A percentile compares a stretch with the other conserved stretches of the same genome.
These are phyloP conservation scores for Hanseniaspora uvarum DNA, from an alignment of 1,139 yeast genomes.

Conservation along the genomic window DNA sequence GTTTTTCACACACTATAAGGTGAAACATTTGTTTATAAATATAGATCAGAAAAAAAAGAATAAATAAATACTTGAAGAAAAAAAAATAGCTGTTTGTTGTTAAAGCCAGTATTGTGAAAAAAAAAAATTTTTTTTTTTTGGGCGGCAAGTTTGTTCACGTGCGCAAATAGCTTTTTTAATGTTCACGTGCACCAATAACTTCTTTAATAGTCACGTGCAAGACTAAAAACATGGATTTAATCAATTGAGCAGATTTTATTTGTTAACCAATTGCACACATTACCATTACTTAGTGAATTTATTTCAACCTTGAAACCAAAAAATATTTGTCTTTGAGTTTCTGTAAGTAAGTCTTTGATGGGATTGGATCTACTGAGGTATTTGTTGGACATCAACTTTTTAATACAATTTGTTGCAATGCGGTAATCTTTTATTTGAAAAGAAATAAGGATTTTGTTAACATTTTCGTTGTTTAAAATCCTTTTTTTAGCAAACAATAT, in stretches of 20 bases:
- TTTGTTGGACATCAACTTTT: not conserved
- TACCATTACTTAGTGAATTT: conserved; percentile 24
- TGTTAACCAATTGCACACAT: conserved; percentile 18
- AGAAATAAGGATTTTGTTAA: conserved; percentile 4
- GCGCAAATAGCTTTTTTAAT: not conserved
- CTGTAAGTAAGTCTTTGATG: conserved; percentile 19
- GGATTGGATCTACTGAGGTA: not conserved
- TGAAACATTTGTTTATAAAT: not conserved
- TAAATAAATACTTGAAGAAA: too few species aligned
- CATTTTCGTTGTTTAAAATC: conserved; percentile 19
- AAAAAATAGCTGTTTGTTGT: too few species aligned
- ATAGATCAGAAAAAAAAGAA: not conserved
- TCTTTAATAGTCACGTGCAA: not conserved
- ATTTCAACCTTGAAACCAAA: conserved; percentile 31
- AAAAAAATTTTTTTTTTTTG: conserved; percentile 1
- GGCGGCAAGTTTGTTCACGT: not conserved
- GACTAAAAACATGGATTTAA: not conserved
- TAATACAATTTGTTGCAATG: conserved; percentile 16
- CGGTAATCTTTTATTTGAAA: conserved; percentile 13
- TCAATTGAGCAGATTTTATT: not conserved
- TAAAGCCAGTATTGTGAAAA: too few species aligned
- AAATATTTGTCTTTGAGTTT: conserved; percentile 31
- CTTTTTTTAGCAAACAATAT: conserved; percentile 18
- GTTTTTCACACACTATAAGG: too few species aligned
- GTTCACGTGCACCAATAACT: not conserved